A percentile compares a stretch with the other conserved stretches of the same genome.
Conservation (phyloP, 306 rosid genomes). For the Pachyrhizus erosus region DNA sequence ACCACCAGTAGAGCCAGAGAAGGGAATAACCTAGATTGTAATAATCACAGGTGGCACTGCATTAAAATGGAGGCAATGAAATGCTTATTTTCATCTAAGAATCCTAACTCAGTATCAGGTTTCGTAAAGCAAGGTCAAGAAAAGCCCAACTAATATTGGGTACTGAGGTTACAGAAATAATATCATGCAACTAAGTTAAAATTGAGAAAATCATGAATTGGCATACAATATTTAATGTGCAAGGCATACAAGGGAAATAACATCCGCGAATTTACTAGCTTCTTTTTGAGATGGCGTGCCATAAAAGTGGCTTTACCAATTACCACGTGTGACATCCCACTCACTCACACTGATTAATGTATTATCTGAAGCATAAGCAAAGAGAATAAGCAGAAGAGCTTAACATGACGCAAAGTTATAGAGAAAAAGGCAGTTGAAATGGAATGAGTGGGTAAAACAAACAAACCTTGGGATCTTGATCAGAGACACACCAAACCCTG, state of each 20-base stretch:
- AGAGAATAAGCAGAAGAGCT: not conserved
- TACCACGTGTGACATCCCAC: not conserved
- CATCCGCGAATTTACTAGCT: not conserved
- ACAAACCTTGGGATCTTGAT: slow-evolving; percentile 57
- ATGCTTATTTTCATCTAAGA: not conserved
- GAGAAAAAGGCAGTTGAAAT: not conserved
- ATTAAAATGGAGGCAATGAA: too few relatives aligned
- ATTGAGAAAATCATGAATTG: not conserved
- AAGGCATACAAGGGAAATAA: not conserved
- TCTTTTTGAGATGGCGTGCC: not conserved
- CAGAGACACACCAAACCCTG: slow-evolving; percentile 62
- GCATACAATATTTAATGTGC: not conserved
- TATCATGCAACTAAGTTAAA: not conserved
- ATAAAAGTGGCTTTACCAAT: not conserved
- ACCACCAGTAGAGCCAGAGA: not conserved
- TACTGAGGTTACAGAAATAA: not conserved
- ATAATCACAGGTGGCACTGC: not conserved
- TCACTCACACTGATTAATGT: not conserved
- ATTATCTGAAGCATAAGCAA: not conserved
- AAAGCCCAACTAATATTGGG: slow-evolving; percentile 5
- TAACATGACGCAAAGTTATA: not conserved
- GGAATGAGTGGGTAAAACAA: not conserved
- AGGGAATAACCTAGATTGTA: not conserved
- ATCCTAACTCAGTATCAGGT: slow-evolving; percentile 20
- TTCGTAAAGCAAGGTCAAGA: slow-evolving; percentile 15